These are phyloP conservation scores for Paecilomyces niveus DNA, from an alignment of 2,329 filamentous ascomycete species.

Conservation along the genomic window DNA sequence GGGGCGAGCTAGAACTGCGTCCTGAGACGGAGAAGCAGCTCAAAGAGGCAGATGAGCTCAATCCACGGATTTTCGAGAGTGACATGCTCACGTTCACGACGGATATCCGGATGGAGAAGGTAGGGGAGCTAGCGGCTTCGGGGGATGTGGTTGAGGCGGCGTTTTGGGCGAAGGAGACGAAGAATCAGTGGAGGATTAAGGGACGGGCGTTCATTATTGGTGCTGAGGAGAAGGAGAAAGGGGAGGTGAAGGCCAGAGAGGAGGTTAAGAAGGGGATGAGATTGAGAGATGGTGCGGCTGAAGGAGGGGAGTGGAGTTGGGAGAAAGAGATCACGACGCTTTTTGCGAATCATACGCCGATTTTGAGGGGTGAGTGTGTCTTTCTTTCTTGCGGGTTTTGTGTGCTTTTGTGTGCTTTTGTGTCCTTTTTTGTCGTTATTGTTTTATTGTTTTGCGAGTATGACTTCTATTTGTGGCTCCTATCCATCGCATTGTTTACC, in stretches of 20 bases:
- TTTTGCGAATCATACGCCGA: constrained; percentile 81
- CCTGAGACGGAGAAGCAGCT: constrained; percentile 68
- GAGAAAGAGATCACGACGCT: constrained; percentile 71
- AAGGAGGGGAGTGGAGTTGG: constrained; percentile 63
- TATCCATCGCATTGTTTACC: background rate
- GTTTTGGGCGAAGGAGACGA: constrained; percentile 67
- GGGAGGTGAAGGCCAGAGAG: constrained; percentile 37
- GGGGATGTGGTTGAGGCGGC: constrained; percentile 70
- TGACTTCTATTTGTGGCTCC: background rate
- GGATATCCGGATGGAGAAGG: constrained; percentile 81
- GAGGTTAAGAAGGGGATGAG: constrained; percentile 55
- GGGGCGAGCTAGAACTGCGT: constrained; percentile 57
- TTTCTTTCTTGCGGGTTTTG: constrained; percentile 15
- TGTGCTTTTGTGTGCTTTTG: too few relatives aligned
- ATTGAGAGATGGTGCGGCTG: constrained; percentile 34
- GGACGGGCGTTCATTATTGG: constrained; percentile 71
- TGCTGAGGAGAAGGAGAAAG: constrained; percentile 55
- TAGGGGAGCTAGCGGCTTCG: constrained; percentile 62
- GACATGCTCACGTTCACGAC: constrained; percentile 81
- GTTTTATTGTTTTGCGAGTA: background rate
- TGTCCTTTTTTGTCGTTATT: background rate
- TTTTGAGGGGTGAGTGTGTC: constrained; percentile 57
- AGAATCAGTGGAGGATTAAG: constrained; percentile 77
- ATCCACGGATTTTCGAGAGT: constrained; percentile 63
- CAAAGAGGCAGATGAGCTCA: constrained; percentile 39